These are phyloP conservation scores for Glycine latifolia DNA, from an alignment of 306 rosid species.

Conservation along the genomic window DNA sequence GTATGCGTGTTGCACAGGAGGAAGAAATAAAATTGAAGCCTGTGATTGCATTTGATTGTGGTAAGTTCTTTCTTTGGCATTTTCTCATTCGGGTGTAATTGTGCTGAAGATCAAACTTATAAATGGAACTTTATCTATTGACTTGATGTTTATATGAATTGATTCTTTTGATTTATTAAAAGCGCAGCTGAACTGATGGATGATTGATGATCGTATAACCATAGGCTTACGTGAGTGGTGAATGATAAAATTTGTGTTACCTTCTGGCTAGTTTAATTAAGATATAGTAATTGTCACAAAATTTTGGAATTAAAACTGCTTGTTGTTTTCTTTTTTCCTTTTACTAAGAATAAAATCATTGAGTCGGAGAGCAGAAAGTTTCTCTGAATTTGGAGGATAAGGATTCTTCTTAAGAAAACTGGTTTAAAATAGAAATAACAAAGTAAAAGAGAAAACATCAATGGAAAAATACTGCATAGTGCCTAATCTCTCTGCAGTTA, in stretches of 20 bases:
- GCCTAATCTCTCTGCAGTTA: not conserved
- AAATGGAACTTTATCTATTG: constrained; percentile 1
- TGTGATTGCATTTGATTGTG: constrained; percentile 88
- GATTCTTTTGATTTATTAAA: constrained; percentile 12
- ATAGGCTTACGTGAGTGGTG: no score
- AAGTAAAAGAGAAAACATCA: not conserved
- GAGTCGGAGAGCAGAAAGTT: not conserved
- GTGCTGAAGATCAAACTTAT: constrained; percentile 4
- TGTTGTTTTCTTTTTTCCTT: not conserved
- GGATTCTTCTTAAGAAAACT: constrained; percentile 2
- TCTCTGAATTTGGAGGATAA: constrained; percentile 11
- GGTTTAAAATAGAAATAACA: not conserved
- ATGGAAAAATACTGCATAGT: not conserved
- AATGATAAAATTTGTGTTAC: constrained; percentile 21
- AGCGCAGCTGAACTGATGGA: not conserved
- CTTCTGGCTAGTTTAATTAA: constrained; percentile 32
- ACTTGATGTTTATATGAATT: constrained; percentile 6
- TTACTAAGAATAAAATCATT: constrained; percentile 1
- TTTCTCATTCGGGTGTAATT: constrained; percentile 26
- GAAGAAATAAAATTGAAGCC: constrained; percentile 97
- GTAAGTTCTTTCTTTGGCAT: constrained; percentile 57
- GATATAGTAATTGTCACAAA: constrained; percentile 10
- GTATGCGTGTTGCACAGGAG: constrained; percentile 63
- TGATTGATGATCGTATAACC: no score
- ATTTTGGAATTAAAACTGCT: not conserved